Evolutionary conservation across 805 yeast genomes (phyloP).

Genomic region (Candida nanaspora): DNA sequence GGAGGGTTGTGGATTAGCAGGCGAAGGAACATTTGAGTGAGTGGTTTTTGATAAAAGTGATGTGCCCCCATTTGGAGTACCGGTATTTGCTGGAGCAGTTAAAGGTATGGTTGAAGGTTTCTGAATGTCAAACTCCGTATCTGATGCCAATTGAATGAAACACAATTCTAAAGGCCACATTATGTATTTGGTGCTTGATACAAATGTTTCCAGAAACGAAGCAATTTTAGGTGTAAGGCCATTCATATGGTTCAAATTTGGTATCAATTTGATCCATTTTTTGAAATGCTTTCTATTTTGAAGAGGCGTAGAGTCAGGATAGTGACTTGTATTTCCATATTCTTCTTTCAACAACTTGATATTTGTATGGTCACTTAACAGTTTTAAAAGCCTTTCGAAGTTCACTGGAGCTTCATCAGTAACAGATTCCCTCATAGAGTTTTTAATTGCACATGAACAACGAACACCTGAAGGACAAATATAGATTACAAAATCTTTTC

Average conservation of each 20-base stretch:
- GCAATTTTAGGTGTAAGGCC: constrained; percentile 61
- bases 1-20: neutral
- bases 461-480: constrained; percentile 52
- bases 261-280: constrained; percentile 62
- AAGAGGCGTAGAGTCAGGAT: neutral
- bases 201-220: constrained; percentile 33
- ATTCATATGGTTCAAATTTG: constrained; percentile 60
- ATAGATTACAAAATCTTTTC: constrained; percentile 34
- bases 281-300: constrained; percentile 3
- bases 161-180: constrained; percentile 72
- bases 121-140: constrained; percentile 7
- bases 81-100: constrained; percentile 1
- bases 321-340: constrained; percentile 14
- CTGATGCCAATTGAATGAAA: constrained; percentile 42
- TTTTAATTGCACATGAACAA: constrained; percentile 30
- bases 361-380: constrained; percentile 30
- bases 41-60: neutral
- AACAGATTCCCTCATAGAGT: constrained; percentile 27
- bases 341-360: constrained; percentile 10
- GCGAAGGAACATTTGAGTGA: neutral
- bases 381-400: constrained; percentile 26
- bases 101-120: neutral
- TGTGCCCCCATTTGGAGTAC: neutral
- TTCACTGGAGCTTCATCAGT: constrained; percentile 35
- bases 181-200: constrained; percentile 42